Base-by-base conservation (phyloP, 768 basidiomycete species). In the Boletus reticulatus region DNA sequence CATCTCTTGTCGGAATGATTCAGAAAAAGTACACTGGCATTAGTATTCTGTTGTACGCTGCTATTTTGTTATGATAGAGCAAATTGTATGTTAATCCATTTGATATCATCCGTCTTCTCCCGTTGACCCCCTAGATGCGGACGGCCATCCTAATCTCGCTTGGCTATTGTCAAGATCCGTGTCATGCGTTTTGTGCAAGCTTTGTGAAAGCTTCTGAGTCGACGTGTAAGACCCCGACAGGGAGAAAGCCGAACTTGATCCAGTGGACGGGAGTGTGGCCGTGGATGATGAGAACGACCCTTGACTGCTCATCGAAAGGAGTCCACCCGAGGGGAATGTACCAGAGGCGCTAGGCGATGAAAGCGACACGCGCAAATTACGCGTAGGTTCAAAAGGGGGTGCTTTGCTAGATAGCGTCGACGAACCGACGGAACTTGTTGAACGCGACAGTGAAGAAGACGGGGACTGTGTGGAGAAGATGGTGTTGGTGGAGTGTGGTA, bases 321-420 rank as follows among this genome's bases (percentile, higher is more conserved):
- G 22, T 7, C 61, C 54, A 9, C 52, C 37, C 0, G 67, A 54
- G 42, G 59, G 43, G 44, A 64, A 56, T 9, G 34, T n/a, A 0
- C 57, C 56, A 12, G 70, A 56, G 4, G 65, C 27, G 12, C 46
- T 31, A 1, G 71, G 49, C 6, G 62, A 59, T 6, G 69, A 61
- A 31, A 67, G 59, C 22, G 69, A 67, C 11, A 58, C 43, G 19
- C 67, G 61, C 38, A 71, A 47, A 24, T 52, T 61, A n/a, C 66
- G 67, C 3, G 67, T 73, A 2, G 82, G 83, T 61, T 84, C 83
- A 51, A 84, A 84, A 16, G 81, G 78, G 4, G 77, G 73, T 3
- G 82, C 83, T 38, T 76, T 78, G 55, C 78, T 77, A 11, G 82
- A 84, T n/a, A 84, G 64, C 13, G 70, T 78, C 9, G 80, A 80